Evolutionary conservation across 2,329 filamentous ascomycete genomes (phyloP).

Genomic region (Grosmannia penicillata): DNA sequence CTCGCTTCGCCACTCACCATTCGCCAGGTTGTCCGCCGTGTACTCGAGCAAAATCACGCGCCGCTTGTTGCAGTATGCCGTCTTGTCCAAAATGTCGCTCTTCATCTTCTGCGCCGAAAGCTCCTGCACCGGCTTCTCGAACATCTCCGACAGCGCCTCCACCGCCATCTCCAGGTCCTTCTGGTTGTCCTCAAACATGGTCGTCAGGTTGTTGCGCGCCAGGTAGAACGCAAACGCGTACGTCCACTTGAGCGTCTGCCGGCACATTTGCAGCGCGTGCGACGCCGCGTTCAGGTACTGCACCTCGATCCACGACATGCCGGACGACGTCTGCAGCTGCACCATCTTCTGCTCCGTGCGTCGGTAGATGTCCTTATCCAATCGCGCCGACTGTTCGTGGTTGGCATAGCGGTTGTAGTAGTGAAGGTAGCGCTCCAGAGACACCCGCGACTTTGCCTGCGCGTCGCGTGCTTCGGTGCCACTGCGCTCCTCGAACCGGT

Average conservation of each 20-base stretch:
- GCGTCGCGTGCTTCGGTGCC: slow-evolving; percentile 80
- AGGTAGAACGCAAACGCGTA: slow-evolving; percentile 98
- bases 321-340: slow-evolving; percentile 79
- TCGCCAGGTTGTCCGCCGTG: slow-evolving; percentile 81
- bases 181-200: slow-evolving; percentile 98
- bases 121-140: slow-evolving; percentile 88
- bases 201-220: slow-evolving; percentile 85
- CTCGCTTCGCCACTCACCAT: slow-evolving; percentile 44
- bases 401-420: slow-evolving; percentile 99
- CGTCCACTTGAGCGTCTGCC: slow-evolving; percentile 98
- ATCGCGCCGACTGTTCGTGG: slow-evolving; percentile 90
- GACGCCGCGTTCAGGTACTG: slow-evolving; percentile 92
- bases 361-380: slow-evolving; percentile 88
- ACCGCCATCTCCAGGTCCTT: slow-evolving; percentile 96
- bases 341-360: slow-evolving; percentile 99
- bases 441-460: slow-evolving; percentile 80
- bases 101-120: slow-evolving; percentile 79
- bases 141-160: slow-evolving; percentile 96
- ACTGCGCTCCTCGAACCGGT: slow-evolving; percentile 91
- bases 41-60: slow-evolving; percentile 81
- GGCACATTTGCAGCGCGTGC: slow-evolving; percentile 84
- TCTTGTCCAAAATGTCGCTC: slow-evolving; percentile 98
- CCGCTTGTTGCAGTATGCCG: slow-evolving; percentile 86
- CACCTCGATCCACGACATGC: slow-evolving; percentile 98
- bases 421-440: slow-evolving; percentile 88